Conservation (phyloP, 805 yeast species). For the Metschnikowia peoriensis region DNA sequence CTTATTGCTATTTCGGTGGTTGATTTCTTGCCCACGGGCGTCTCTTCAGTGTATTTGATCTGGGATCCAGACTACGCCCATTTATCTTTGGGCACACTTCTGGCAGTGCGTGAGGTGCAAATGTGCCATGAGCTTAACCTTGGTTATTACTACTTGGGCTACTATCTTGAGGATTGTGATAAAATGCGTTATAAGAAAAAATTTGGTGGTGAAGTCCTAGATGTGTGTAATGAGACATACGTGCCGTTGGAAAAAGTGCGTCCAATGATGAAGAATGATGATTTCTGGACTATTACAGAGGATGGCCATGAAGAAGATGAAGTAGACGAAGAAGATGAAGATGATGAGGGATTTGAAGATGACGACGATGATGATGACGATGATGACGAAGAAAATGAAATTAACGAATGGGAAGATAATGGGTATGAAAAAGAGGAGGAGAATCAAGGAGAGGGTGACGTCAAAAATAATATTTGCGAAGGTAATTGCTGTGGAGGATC, state of each 20-base stretch:
- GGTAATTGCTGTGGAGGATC: not conserved
- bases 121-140: slow-evolving; percentile 46
- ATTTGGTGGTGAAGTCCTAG: slow-evolving; percentile 74
- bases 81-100: slow-evolving; percentile 71
- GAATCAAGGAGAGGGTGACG: not conserved
- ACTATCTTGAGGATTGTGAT: slow-evolving; percentile 70
- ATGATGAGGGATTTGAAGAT: not conserved
- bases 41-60: slow-evolving; percentile 83
- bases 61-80: slow-evolving; percentile 81
- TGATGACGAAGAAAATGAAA: not conserved
- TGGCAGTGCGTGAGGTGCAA: slow-evolving; percentile 69
- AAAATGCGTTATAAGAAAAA: slow-evolving; percentile 81
- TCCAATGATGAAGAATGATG: slow-evolving; percentile 27
- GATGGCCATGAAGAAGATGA: slow-evolving; percentile 3
- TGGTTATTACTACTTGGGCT: slow-evolving; percentile 74
- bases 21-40: slow-evolving; percentile 71
- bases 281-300: slow-evolving; percentile 23
- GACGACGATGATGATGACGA: not conserved
- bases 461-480: not conserved
- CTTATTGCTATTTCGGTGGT: slow-evolving; percentile 74
- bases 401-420: not conserved
- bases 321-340: slow-evolving; percentile 19
- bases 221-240: slow-evolving; percentile 48
- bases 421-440: not conserved
- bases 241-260: slow-evolving; percentile 33